A percentile compares a stretch with the other conserved stretches of the same genome.
These are phyloP conservation scores for Exutisphaerella laricina DNA, from an alignment of 2,329 filamentous ascomycete genomes.

Conservation along the genomic window DNA sequence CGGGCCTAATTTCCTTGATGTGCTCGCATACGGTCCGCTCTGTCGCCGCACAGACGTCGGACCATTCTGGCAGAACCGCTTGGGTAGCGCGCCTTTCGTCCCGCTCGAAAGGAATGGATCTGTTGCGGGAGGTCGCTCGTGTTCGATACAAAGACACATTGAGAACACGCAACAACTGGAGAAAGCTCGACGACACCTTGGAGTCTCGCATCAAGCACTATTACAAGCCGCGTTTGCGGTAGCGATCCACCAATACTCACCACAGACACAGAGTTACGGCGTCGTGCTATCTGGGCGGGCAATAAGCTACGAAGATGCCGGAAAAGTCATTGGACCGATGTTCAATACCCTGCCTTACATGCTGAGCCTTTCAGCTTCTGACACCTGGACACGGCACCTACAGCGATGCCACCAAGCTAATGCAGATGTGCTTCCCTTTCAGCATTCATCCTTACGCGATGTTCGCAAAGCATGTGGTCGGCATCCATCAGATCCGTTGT, in stretches of 20 bases:
- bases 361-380: conserved; percentile 39
- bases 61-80: conserved; percentile 59
- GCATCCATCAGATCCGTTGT: conserved; percentile 54
- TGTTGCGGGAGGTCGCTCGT: neutral
- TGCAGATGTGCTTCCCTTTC: conserved; percentile 61
- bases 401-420: conserved; percentile 66
- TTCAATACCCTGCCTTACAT: conserved; percentile 85
- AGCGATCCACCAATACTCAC: conserved; percentile 51
- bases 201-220: conserved; percentile 73
- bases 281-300: conserved; percentile 73
- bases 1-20: conserved; percentile 58
- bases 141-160: neutral
- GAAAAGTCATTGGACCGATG: conserved; percentile 69
- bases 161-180: conserved; percentile 22
- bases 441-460: conserved; percentile 71
- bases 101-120: conserved; percentile 8
- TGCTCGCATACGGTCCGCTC: conserved; percentile 65
- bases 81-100: conserved; percentile 41
- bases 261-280: conserved; percentile 55
- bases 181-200: conserved; percentile 51
- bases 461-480: conserved; percentile 72
- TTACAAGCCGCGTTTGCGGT: conserved; percentile 69
- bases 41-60: conserved; percentile 42
- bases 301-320: conserved; percentile 60
- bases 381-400: conserved; percentile 58